Evolutionary conservation across 2,329 filamentous ascomycete species (phyloP).

Genomic region (Cladosporium oxysporum): DNA sequence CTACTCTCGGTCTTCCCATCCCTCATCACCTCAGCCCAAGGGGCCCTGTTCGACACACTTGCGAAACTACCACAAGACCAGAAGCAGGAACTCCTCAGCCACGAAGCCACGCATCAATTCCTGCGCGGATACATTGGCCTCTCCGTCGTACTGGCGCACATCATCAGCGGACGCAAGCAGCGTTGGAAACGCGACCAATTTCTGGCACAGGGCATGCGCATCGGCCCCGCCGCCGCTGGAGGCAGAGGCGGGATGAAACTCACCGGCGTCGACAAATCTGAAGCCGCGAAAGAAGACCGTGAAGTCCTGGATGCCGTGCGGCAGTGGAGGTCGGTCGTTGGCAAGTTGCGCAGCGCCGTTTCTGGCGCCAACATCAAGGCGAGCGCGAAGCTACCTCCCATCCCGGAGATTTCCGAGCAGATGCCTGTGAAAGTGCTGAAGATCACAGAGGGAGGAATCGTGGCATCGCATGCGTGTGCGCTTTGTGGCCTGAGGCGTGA

Average conservation of each 20-base stretch:
- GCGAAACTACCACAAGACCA: slow-evolving; percentile 50
- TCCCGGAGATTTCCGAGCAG: slow-evolving; percentile 72
- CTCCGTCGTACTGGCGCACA: slow-evolving; percentile 69
- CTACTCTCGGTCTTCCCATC: slow-evolving; percentile 75
- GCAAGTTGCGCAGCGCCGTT: slow-evolving; percentile 72
- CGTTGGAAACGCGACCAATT: slow-evolving; percentile 90
- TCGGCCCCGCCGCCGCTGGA: slow-evolving; percentile 69
- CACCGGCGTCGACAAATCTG: slow-evolving; percentile 77
- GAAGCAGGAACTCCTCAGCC: slow-evolving; percentile 62
- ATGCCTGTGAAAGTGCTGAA: slow-evolving; percentile 67
- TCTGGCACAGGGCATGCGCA: slow-evolving; percentile 83
- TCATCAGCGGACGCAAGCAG: slow-evolving; percentile 80
- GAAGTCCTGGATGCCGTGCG: slow-evolving; percentile 77
- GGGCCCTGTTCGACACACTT: slow-evolving; percentile 66
- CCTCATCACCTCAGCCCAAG: slow-evolving; percentile 66
- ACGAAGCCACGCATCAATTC: slow-evolving; percentile 63
- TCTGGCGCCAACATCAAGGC: slow-evolving; percentile 52
- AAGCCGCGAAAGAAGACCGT: slow-evolving; percentile 79
- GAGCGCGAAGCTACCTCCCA: slow-evolving; percentile 33
- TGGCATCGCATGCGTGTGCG: slow-evolving; percentile 73
- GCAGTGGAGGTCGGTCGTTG: slow-evolving; percentile 74
- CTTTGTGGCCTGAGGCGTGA: slow-evolving; percentile 87
- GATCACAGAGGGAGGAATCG: slow-evolving; percentile 65
- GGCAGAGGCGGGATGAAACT: slow-evolving; percentile 88
- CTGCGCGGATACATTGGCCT: slow-evolving; percentile 65